phyloP scores from a whole-genome alignment of 768 basidiomycete genomes.

The Psilocybe subaeruginosa region DNA sequence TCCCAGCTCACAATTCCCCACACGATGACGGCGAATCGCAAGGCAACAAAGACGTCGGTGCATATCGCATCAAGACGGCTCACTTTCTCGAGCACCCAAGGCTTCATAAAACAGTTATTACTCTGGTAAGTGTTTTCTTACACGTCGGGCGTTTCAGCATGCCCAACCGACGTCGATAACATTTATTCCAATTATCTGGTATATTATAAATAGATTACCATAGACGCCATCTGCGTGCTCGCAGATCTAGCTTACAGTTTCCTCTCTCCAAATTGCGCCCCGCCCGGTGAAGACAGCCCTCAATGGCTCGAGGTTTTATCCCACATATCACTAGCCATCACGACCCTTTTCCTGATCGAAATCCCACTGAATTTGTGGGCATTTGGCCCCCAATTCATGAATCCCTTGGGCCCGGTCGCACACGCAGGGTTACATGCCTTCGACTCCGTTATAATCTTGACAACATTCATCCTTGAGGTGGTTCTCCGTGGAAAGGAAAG shows the following conservation, averaged over 20 bases:
- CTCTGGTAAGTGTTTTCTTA: slow-evolving; percentile 45
- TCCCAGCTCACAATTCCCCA: slow-evolving; percentile 28
- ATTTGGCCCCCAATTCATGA: slow-evolving; percentile 62
- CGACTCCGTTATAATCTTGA: slow-evolving; percentile 70
- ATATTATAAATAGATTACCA: slow-evolving; percentile 44
- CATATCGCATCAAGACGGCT: slow-evolving; percentile 39
- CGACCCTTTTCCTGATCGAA: slow-evolving; percentile 75
- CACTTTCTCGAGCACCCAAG: slow-evolving; percentile 51
- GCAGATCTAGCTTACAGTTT: slow-evolving; percentile 72
- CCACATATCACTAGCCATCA: slow-evolving; percentile 67
- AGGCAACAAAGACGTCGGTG: slow-evolving; percentile 4
- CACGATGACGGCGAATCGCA: not conserved
- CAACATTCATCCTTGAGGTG: slow-evolving; percentile 76
- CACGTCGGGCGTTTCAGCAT: slow-evolving; percentile 9
- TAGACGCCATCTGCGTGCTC: slow-evolving; percentile 74
- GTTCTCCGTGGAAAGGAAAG: slow-evolving; percentile 67
- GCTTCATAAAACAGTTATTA: slow-evolving; percentile 61
- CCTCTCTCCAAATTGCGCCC: slow-evolving; percentile 54
- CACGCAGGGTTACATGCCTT: slow-evolving; percentile 74
- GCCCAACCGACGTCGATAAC: not conserved
- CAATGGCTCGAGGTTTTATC: slow-evolving; percentile 66
- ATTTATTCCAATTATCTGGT: not conserved
- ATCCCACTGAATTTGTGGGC: slow-evolving; percentile 73
- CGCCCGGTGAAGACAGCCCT: slow-evolving; percentile 45
- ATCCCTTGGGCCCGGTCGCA: slow-evolving; percentile 56